phyloP scores from a whole-genome alignment of 2,329 filamentous ascomycete species.

The Aphanocladium album region DNA sequence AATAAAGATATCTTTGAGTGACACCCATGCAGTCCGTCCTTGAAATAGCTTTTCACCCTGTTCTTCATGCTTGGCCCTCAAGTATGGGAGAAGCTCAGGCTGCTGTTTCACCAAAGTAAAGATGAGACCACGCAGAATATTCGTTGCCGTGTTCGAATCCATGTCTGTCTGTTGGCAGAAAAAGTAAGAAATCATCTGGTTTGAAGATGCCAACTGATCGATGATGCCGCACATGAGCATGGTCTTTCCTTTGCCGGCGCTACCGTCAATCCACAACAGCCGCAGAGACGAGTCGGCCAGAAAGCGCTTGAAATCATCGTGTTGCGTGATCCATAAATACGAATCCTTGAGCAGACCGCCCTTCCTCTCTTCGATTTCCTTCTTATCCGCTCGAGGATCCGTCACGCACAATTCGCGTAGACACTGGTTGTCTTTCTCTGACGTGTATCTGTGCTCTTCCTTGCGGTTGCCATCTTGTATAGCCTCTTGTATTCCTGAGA shows the following conservation, averaged over 20 bases:
- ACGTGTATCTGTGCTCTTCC: slow-evolving; percentile 13
- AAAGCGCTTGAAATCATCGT: slow-evolving; percentile 19
- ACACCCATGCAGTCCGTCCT: slow-evolving; percentile 32
- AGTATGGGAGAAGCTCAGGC: slow-evolving; percentile 20
- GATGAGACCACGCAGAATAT: slow-evolving; percentile 39
- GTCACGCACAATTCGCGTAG: slow-evolving; percentile 22
- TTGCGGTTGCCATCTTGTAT: slow-evolving; percentile 15
- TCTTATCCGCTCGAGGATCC: slow-evolving; percentile 30
- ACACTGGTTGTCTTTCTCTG: slow-evolving; percentile 19
- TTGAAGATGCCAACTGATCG: slow-evolving; percentile 23
- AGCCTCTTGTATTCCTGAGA: slow-evolving; percentile 10
- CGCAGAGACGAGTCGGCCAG: slow-evolving; percentile 8
- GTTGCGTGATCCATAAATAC: slow-evolving; percentile 31
- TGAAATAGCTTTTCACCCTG: slow-evolving; percentile 29
- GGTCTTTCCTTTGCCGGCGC: slow-evolving; percentile 39
- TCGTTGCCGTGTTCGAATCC: slow-evolving; percentile 33
- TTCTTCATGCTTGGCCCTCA: slow-evolving; percentile 24
- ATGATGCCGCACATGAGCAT: slow-evolving; percentile 38
- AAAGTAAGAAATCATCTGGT: slow-evolving; percentile 25
- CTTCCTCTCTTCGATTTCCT: slow-evolving; percentile 29
- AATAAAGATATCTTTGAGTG: slow-evolving; percentile 29
- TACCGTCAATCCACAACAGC: slow-evolving; percentile 34
- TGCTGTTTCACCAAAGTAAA: slow-evolving; percentile 32
- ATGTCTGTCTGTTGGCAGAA: slow-evolving; percentile 39
- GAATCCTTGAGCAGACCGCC: slow-evolving; percentile 28